These are phyloP conservation scores for Zygotorulaspora danielsina DNA, from an alignment of 805 yeast genomes.

Conservation along the genomic window DNA sequence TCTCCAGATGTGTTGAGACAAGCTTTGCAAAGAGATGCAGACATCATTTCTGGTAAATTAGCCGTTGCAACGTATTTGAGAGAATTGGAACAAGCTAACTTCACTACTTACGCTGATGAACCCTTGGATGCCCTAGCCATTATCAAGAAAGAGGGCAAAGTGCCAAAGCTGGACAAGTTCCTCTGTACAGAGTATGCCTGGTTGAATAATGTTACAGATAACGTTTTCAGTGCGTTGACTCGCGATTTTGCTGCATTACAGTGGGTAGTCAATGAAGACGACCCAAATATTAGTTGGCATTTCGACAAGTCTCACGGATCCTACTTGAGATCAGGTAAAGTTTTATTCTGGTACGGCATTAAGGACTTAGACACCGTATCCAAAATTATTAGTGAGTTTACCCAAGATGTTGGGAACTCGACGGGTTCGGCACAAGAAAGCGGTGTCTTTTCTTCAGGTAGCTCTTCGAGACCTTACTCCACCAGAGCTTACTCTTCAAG, in stretches of 20 bases:
- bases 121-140: conserved; percentile 92
- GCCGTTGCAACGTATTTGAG: conserved; percentile 81
- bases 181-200: conserved; percentile 87
- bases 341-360: conserved; percentile 93
- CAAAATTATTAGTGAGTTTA: conserved; percentile 56
- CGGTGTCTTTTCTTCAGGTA: conserved; percentile 45
- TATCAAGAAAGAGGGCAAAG: conserved; percentile 50
- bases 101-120: conserved; percentile 89
- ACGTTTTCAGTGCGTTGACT: conserved; percentile 76
- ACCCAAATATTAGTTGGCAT: conserved; percentile 86
- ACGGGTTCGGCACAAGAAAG: conserved; percentile 31
- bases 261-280: conserved; percentile 90
- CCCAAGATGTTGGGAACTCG: conserved; percentile 31
- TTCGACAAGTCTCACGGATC: conserved; percentile 94
- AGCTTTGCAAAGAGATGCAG: conserved; percentile 74
- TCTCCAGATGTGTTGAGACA: conserved; percentile 73
- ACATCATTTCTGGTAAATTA: conserved; percentile 60
- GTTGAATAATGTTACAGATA: conserved; percentile 96
- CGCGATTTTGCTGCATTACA: conserved; percentile 69
- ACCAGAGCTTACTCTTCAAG: conserved; percentile 46
- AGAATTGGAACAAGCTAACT: conserved; percentile 54
- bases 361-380: conserved; percentile 57
- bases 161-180: conserved; percentile 79
- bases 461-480: conserved; percentile 52
- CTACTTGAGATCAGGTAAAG: conserved; percentile 80